These are phyloP conservation scores for Cyberlindnera misumaiensis DNA, from an alignment of 805 yeast species.

Conservation along the genomic window DNA sequence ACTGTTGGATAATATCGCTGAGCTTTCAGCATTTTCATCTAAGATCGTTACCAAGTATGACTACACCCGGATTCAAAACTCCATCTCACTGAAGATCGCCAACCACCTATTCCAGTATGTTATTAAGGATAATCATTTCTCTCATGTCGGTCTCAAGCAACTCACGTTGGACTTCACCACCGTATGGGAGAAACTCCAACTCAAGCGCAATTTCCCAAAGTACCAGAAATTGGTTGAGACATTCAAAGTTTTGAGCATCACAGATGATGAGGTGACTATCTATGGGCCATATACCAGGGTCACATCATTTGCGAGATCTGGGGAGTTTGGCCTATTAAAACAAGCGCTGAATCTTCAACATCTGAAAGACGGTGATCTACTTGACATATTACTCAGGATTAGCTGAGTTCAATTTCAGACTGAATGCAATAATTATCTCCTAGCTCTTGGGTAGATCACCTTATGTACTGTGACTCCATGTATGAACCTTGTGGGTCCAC, in stretches of 20 bases:
- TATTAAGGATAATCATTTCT: conserved; percentile 31
- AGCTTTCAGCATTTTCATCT: conserved; percentile 15
- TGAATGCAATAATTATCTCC: conserved; percentile 7
- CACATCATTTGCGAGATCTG: conserved; percentile 24
- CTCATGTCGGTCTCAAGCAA: conserved; percentile 27
- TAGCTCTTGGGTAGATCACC: not conserved
- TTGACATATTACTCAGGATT: conserved; percentile 31
- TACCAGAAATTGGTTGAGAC: conserved; percentile 17
- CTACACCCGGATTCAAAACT: conserved; percentile 19
- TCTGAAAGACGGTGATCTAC: conserved; percentile 27
- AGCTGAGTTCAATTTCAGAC: no score
- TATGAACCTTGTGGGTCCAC: not conserved
- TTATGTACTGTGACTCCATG: not conserved
- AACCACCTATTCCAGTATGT: conserved; percentile 29
- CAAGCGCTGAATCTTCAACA: conserved; percentile 12
- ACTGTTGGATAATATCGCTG: conserved; percentile 20
- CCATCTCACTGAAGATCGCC: conserved; percentile 22
- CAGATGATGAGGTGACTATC: conserved; percentile 18
- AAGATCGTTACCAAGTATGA: conserved; percentile 13
- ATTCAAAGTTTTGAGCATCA: conserved; percentile 24
- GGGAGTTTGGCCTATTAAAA: conserved; percentile 24
- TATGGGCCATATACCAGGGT: conserved; percentile 14
- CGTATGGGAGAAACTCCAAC: conserved; percentile 22
- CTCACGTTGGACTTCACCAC: conserved; percentile 26
- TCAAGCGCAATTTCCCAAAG: conserved; percentile 15